Evolutionary conservation across 768 basidiomycete species (phyloP), one percentile per base, ranked within the genome.

Genomic region (Obba rivulosa): DNA sequence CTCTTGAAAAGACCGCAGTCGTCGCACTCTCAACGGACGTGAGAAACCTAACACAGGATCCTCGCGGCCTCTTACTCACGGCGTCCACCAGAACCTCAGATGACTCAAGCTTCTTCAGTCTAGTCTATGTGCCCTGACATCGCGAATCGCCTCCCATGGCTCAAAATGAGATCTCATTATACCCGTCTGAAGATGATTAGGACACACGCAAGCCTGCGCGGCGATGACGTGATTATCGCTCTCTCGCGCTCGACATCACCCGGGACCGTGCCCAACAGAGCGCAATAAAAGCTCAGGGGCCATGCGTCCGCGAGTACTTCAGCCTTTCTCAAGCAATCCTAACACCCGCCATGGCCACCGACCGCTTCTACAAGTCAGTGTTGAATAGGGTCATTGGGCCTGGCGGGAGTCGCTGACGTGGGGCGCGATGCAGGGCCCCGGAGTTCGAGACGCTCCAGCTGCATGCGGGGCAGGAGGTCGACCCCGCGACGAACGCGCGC

Each of bases 381-480:
- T n/a, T n/a, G 5, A 16, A 16, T 39, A 39, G 37, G 37, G 16
- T 3, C 43, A n/a, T 24, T 18, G 17, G 24, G 16, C 23, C 13
- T n/a, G 8, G 16, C 9, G 20, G 14, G 7, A 2, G n/a, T 8
- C 9, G n/a, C 3, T 3, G 17, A 10, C 28, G 25, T 17, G n/a
- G 17, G 16, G 2, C 38, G 3, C 16, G 34, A 21, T 13, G 8
- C 38, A 74, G 72, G 51, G 61, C 59, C 28, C 84, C 85, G 38
- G 84, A 87, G 57, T 88, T 89, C 56, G 87, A 90, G 57, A 90
- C 87, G 2, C 70, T 90, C 41, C 86, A 88, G 66, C 72, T 91
- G 14, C 88, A 92, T 60, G 89, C 80, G 18, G 89, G 89, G 2
- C 82, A 88, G 53, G 67, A 65, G 13, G 76, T 77, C 10, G 85